Conservation (phyloP, 192 early-diverging fungal species). For the Entomortierella beljakovae region DNA sequence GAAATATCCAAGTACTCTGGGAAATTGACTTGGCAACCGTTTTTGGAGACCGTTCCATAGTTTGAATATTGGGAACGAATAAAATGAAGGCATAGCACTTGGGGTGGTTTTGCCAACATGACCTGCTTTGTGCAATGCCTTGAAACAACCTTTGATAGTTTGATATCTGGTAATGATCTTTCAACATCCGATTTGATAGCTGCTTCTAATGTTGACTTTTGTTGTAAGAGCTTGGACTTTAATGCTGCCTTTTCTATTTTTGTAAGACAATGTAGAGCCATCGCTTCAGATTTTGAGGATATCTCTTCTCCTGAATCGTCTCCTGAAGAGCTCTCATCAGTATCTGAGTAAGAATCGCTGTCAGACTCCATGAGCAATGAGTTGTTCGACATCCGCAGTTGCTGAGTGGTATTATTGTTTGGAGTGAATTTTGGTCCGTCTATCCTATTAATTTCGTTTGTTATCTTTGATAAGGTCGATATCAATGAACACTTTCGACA, state of each 20-base stretch:
- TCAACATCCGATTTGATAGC: conserved; percentile 62
- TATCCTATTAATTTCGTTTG: conserved; percentile 47
- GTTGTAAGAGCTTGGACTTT: conserved; percentile 24
- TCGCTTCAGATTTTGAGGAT: not conserved
- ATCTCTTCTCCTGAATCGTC: conserved; percentile 18
- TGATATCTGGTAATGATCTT: conserved; percentile 53
- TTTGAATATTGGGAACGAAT: conserved; percentile 82
- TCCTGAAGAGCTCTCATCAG: conserved; percentile 9
- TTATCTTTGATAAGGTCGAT: conserved; percentile 55
- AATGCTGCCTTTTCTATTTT: conserved; percentile 9
- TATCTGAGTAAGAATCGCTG: conserved; percentile 6
- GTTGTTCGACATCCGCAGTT: not conserved
- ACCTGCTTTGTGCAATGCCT: conserved; percentile 79
- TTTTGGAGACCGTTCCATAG: conserved; percentile 82
- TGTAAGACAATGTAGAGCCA: not conserved
- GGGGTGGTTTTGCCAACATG: conserved; percentile 83
- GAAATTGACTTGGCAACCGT: conserved; percentile 84
- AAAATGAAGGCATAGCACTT: conserved; percentile 85
- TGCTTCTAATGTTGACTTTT: conserved; percentile 35
- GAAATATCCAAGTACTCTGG: conserved; percentile 82
- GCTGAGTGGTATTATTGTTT: not conserved
- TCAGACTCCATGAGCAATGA: not conserved
- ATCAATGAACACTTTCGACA: conserved; percentile 74
- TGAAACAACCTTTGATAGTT: conserved; percentile 54
- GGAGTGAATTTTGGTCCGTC: not conserved